A percentile compares a stretch with the other conserved stretches of the same genome.
phyloP scores from a whole-genome alignment of 2,329 filamentous ascomycete genomes.

The Nigrospora sphaerica region DNA sequence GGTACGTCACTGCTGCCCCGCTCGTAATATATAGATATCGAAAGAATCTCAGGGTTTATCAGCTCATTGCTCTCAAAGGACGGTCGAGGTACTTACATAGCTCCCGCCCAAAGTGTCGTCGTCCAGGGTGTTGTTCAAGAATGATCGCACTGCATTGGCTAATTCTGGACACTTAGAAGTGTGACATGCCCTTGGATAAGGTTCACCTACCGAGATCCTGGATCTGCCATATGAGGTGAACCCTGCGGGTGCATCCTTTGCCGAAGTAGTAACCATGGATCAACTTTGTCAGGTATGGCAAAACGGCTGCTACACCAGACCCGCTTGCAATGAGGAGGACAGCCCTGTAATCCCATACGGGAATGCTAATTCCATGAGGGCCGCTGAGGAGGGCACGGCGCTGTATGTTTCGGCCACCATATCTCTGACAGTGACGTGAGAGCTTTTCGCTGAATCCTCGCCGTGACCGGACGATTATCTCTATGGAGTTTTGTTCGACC shows the following conservation, averaged over 20 bases:
- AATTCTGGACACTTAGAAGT: background rate
- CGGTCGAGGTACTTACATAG: background rate
- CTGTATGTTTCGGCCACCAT: background rate
- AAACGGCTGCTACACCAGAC: background rate
- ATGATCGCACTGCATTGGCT: background rate
- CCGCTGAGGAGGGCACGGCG: background rate
- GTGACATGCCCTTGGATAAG: background rate
- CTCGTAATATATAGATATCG: background rate
- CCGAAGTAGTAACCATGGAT: background rate
- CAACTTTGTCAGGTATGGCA: slow-evolving; percentile 1
- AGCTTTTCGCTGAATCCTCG: background rate
- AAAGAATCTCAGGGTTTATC: background rate
- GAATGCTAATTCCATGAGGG: background rate
- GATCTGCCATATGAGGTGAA: background rate
- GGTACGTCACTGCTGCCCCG: background rate
- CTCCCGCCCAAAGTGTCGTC: background rate
- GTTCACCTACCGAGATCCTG: background rate
- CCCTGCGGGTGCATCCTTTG: background rate
- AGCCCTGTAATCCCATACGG: slow-evolving; percentile 1
- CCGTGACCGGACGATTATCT: slow-evolving; percentile 1
- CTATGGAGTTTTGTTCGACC: background rate
- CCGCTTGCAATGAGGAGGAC: slow-evolving; percentile 1
- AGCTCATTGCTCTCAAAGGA: background rate
- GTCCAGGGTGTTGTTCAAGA: background rate
- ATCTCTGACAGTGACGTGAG: background rate